Evolutionary conservation across 768 basidiomycete species (phyloP), one percentile per base, ranked within the genome.

Genomic region (Dendrothele bispora): DNA sequence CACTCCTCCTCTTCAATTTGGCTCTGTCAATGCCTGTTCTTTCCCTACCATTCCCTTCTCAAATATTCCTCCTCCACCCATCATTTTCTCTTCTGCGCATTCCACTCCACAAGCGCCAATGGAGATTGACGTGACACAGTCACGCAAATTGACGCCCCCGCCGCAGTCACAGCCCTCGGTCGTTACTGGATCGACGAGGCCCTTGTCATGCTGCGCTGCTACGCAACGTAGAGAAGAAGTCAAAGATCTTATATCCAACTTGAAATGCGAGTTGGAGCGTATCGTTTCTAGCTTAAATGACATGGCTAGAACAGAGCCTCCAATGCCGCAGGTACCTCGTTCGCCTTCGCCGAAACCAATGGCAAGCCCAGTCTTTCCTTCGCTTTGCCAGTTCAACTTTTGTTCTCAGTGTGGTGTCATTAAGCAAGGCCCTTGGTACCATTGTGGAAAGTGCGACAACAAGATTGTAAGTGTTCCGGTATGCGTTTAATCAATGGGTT

Each of bases 191-290:
- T 39, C 15, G 29, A 34, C 21, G 22, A 22, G 25, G 46, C n/a
- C 40, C 45, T n/a, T 42, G 56, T 15, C 62, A 25, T 79, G 78
- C 58, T 82, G 80, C 60, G 61, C 75, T 4, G 54, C 75, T 3
- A 53, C 70, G 2, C 65, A 75, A 44, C 72, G 69, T 40, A 84
- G 74, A 61, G 61, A 59, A 30, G 82, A 85, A 44, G 62, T 86
- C 6, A 65, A 70, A 46, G 41, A 52, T 1, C 60, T 84, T 26
- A 52, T 87, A 30, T 53, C 63, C 39, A 66, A 66, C n/a, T 85
- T 86, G 58, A 75, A 82, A 56, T 53, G 60, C 8, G 75, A 82
- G 45, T 63, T 88, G n/a, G 72, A 81, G 30, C 65, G 62, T 12
- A 66, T 77, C 48, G 56, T 84, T 21, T 56, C 56, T 18, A n/a